Evolutionary conservation across 345 rosid species (phyloP).

Genomic region (Salix dunnii): DNA sequence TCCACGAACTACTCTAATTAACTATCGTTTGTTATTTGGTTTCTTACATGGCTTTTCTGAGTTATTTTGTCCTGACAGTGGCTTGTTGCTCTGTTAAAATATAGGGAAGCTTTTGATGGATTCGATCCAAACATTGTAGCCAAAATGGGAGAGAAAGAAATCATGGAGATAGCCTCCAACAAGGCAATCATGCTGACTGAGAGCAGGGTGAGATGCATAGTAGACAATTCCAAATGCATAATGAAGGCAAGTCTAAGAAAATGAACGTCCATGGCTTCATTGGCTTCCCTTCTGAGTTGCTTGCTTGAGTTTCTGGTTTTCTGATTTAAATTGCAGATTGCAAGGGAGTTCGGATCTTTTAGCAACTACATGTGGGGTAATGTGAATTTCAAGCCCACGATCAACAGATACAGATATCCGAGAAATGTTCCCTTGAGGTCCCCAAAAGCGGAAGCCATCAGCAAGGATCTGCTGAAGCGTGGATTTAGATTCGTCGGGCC

Average conservation of each 20-base stretch:
- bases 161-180: conserved; percentile 61
- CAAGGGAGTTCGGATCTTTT: conserved; percentile 75
- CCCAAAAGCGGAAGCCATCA: conserved; percentile 82
- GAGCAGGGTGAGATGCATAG: conserved; percentile 76
- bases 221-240: conserved; percentile 88
- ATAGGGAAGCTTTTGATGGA: conserved; percentile 72
- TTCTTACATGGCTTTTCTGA: not conserved
- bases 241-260: conserved; percentile 51
- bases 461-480: conserved; percentile 71
- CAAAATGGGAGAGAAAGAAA: conserved; percentile 79
- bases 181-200: conserved; percentile 75
- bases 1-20: not conserved
- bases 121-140: conserved; percentile 76
- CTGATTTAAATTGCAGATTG: conserved; percentile 39
- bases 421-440: conserved; percentile 77
- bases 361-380: conserved; percentile 83
- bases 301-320: not conserved
- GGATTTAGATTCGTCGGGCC: conserved; percentile 94
- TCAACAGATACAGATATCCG: conserved; percentile 63
- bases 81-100: not conserved
- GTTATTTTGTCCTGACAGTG: not conserved
- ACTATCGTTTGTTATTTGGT: not conserved
- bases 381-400: conserved; percentile 71
- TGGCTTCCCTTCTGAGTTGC: not conserved
- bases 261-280: not conserved